phyloP scores from a whole-genome alignment of 2,329 filamentous ascomycete species.

The Paracoccidioides lutzii region DNA sequence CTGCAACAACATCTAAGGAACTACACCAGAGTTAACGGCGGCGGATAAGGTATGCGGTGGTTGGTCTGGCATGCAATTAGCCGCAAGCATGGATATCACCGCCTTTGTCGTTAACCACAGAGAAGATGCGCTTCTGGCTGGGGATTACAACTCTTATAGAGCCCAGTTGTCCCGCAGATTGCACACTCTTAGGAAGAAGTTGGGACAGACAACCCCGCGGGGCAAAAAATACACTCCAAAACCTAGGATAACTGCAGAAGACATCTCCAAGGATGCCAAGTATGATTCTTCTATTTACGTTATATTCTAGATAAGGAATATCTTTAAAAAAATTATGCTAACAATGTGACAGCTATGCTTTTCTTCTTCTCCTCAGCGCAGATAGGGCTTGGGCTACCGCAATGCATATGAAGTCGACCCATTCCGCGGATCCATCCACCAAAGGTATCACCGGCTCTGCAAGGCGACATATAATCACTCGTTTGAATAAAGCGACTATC shows the following conservation, averaged over 20 bases:
- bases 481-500: slow-evolving; percentile 65
- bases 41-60: neutral
- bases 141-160: slow-evolving; percentile 80
- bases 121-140: slow-evolving; percentile 72
- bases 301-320: neutral
- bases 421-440: slow-evolving; percentile 57
- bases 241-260: slow-evolving; percentile 55
- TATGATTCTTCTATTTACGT: slow-evolving; percentile 36
- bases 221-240: slow-evolving; percentile 73
- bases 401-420: slow-evolving; percentile 80
- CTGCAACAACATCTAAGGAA: neutral
- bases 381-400: slow-evolving; percentile 93
- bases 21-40: neutral
- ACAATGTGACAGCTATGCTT: slow-evolving; percentile 48
- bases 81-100: slow-evolving; percentile 68
- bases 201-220: slow-evolving; percentile 71
- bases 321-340: slow-evolving; percentile 4
- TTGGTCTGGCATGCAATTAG: neutral
- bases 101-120: slow-evolving; percentile 65
- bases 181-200: slow-evolving; percentile 69
- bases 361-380: slow-evolving; percentile 69
- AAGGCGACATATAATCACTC: slow-evolving; percentile 77
- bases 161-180: slow-evolving; percentile 66
- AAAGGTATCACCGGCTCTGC: slow-evolving; percentile 68
- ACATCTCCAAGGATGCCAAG: slow-evolving; percentile 64